Conservation (phyloP, 129 eudicot species). For the Silybum marianum region DNA sequence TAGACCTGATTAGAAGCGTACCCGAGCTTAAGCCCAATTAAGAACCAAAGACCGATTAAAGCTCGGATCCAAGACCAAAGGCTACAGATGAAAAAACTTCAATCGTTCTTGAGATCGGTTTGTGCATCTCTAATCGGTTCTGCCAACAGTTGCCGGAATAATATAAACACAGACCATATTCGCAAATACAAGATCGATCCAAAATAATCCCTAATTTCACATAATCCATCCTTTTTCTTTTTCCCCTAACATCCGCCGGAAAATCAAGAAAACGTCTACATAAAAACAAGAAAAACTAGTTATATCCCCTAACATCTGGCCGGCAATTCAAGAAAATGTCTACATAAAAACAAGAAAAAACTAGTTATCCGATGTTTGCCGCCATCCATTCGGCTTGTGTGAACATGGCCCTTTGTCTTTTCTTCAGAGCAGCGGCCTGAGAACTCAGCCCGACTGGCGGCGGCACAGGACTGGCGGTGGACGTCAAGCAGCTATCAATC, state of each 20-base stretch:
- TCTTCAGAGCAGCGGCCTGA: conserved; percentile 50
- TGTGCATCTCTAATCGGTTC: background rate
- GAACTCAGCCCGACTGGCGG: conserved; percentile 45
- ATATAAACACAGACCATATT: conserved; percentile 14
- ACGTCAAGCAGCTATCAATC: conserved; percentile 44
- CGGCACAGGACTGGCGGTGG: conserved; percentile 42
- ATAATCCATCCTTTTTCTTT: conserved; percentile 12
- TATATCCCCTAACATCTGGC: background rate
- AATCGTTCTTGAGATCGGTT: background rate
- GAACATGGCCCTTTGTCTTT: conserved; percentile 55
- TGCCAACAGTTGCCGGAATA: conserved; percentile 1
- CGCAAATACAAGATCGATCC: conserved; percentile 5
- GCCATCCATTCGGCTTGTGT: conserved; percentile 64
- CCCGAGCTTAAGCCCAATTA: too few species aligned
- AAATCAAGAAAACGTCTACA: conserved; percentile 18
- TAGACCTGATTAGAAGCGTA: background rate
- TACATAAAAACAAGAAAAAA: conserved; percentile 20
- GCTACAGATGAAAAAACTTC: background rate
- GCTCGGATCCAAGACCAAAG: background rate
- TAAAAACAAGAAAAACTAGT: conserved; percentile 17
- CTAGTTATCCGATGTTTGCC: conserved; percentile 46
- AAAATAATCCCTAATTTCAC: conserved; percentile 29
- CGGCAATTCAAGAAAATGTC: conserved; percentile 11
- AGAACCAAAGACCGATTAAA: background rate
- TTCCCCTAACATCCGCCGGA: conserved; percentile 9